Evolutionary conservation across 2,329 filamentous ascomycete species (phyloP), one percentile per base, ranked within the genome.

Genomic region (Botrytis sinoallii): DNA sequence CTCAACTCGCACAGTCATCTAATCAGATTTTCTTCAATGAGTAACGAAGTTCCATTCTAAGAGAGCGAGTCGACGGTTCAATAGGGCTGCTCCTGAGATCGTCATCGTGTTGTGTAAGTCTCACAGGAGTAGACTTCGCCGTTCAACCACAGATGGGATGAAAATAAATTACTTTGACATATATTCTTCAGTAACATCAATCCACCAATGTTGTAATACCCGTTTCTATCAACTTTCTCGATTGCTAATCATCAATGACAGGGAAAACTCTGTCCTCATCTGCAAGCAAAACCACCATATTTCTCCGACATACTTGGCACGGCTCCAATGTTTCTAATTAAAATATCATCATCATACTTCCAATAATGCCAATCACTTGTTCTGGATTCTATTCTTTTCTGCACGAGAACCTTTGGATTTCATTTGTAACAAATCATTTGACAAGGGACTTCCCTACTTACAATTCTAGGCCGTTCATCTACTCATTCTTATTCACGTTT

Each of bases 221-320:
- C 65, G 46, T 67, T 67, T 40, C 65, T 46, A 25, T 65, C 63
- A 32, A 32, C 25, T 61, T 38, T 12, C 20, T 61, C 59, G 22
- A 40, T 61, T 20, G 32, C 59, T 61, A 57, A 57, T 57, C 52
- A 57, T 29, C n/a, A 22, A 40, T 35, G 22, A 52, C 29, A n/a
- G 32, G 64, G 64, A 68, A 57, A 57, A 68, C 48, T 68, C 66
- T 57, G 48, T 68, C 48, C 42, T n/a, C 60, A 42, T 57, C 66
- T 42, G 38, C 66, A 55, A 55, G 35, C 35, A 55, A 55, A 57
- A 52, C 22, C 64, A 35, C 29, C 29, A 66, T 38, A 22, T 55
- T n/a, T 44, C 32, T 67, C 32, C 29, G 10, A 52, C 38, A 29
- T 20, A 55, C 65, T 67, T 67, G 64, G 32, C 65, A 55, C 32